These are phyloP conservation scores for Venturia asperata DNA, from an alignment of 2,329 filamentous ascomycete species.

Conservation along the genomic window DNA sequence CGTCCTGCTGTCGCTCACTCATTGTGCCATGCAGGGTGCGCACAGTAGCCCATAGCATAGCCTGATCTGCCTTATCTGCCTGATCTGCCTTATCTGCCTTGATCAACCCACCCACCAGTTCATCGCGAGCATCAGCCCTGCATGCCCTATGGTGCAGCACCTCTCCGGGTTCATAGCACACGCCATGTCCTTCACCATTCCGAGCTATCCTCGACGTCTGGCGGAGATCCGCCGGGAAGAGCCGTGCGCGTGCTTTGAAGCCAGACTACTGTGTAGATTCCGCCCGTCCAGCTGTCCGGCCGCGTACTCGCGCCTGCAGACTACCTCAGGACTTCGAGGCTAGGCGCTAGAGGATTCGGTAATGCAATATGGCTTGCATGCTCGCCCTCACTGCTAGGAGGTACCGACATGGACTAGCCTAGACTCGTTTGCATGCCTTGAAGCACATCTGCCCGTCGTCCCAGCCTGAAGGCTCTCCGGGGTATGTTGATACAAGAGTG, in stretches of 20 bases:
- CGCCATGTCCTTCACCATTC: background rate
- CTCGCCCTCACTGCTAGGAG: background rate
- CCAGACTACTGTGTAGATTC: background rate
- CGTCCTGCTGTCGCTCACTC: background rate
- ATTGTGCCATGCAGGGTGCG: background rate
- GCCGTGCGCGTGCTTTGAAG: background rate
- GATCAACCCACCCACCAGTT: background rate
- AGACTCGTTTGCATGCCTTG: background rate
- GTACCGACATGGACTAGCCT: background rate
- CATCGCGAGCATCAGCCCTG: conserved; percentile 1
- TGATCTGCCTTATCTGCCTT: background rate
- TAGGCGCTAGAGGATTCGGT: background rate
- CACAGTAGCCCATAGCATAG: background rate
- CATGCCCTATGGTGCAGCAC: background rate
- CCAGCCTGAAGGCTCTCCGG: background rate
- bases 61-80: background rate
- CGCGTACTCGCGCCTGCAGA: background rate
- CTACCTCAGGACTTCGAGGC: background rate
- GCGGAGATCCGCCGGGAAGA: conserved; percentile 1
- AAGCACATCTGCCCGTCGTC: background rate
- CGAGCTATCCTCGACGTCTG: background rate
- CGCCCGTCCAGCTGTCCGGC: background rate
- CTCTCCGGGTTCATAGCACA: background rate
- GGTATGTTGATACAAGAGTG: background rate
- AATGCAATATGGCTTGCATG: conserved; percentile 12